A percentile compares a stretch with the other conserved stretches of the same genome.
Conservation (phyloP, 2,329 filamentous ascomycete genomes). For the Sphaerulina populicola region DNA sequence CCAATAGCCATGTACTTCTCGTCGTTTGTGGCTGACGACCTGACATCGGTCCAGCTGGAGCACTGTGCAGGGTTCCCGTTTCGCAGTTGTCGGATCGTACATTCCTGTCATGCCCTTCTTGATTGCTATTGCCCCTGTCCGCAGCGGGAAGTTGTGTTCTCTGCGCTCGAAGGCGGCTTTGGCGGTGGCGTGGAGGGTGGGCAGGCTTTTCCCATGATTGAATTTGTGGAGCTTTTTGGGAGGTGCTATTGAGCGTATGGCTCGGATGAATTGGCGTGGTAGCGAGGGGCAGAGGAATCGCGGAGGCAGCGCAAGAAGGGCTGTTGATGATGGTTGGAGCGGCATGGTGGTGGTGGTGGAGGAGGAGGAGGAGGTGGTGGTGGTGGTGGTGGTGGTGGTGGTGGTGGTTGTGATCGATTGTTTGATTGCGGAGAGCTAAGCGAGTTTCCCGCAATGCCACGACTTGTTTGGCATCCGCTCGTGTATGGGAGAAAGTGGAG, state of each 20-base stretch:
- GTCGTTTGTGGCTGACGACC: conserved; percentile 78
- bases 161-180: conserved; percentile 54
- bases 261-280: conserved; percentile 30
- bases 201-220: conserved; percentile 44
- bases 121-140: conserved; percentile 72
- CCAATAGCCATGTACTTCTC: conserved; percentile 76
- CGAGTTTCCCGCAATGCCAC: neutral
- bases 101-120: conserved; percentile 96
- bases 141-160: conserved; percentile 51
- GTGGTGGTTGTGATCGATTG: too few species aligned
- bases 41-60: conserved; percentile 89
- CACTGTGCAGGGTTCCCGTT: conserved; percentile 77
- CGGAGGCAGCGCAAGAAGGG: conserved; percentile 28
- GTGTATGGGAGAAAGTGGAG: too few species aligned
- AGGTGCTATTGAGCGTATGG: conserved; percentile 53
- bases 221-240: conserved; percentile 43
- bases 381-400: neutral
- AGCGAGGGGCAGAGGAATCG: conserved; percentile 30
- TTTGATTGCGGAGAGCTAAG: neutral
- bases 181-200: conserved; percentile 48
- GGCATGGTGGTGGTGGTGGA: conserved; percentile 27
- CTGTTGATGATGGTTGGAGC: conserved; percentile 18
- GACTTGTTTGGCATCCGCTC: too few species aligned
- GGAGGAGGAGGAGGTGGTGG: too few species aligned
- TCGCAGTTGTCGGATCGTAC: conserved; percentile 67